Evolutionary conservation across 371 early-diverging fungal genomes (phyloP).

Genomic region (Quaeritorhiza haematococci): DNA sequence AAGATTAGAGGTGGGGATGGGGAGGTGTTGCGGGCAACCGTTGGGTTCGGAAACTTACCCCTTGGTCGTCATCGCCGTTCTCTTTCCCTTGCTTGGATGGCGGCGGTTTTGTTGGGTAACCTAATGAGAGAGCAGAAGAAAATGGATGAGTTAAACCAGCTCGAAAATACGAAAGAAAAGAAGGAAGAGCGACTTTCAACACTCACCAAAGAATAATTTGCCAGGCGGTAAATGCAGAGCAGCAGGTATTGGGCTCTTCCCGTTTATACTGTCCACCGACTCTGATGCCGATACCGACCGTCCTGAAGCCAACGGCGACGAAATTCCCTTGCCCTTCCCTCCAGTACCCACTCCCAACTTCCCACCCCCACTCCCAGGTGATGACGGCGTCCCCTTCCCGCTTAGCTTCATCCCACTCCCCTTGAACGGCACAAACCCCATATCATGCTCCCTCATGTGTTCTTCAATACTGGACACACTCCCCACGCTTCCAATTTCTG

Average conservation of each 20-base stretch:
- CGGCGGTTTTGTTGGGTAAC: no score
- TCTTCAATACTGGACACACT: slow-evolving; percentile 29
- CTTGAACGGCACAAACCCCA: slow-evolving; percentile 31
- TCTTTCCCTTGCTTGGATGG: neutral
- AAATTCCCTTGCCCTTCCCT: slow-evolving; percentile 1
- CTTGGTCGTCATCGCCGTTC: neutral
- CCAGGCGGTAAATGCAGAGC: slow-evolving; percentile 85
- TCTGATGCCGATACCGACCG: slow-evolving; percentile 25
- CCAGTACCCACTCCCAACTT: neutral
- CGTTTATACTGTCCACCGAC: no score
- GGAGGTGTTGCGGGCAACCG: neutral
- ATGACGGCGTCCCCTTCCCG: slow-evolving; percentile 23
- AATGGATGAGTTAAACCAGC: no score
- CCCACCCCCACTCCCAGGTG: neutral
- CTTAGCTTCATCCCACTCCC: slow-evolving; percentile 40
- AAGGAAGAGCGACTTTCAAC: no score
- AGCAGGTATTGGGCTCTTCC: slow-evolving; percentile 60
- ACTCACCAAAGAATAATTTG: slow-evolving; percentile 73
- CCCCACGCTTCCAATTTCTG: neutral
- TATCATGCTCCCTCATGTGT: slow-evolving; percentile 29
- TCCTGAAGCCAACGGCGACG: slow-evolving; percentile 2
- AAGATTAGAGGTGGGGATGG: neutral
- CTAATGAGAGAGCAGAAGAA: no score
- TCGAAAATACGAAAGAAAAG: no score
- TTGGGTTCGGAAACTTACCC: neutral